phyloP scores from a whole-genome alignment of 768 basidiomycete genomes.

The Phaeotremella skinneri region DNA sequence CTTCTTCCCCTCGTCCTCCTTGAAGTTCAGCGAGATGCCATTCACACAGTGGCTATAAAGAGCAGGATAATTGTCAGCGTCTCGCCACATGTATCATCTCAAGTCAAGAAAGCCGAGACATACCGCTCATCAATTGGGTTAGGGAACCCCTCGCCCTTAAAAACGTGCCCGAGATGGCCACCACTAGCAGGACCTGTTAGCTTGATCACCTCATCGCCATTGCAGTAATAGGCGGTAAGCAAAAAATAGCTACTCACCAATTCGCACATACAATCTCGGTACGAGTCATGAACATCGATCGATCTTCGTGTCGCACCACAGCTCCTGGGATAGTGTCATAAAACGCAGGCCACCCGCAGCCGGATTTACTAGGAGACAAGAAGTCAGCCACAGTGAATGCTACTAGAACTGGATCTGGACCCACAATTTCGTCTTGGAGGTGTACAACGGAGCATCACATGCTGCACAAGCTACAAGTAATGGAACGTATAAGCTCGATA shows the following conservation, averaged over 20 bases:
- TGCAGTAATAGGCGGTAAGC: background rate
- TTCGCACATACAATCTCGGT: slow-evolving; percentile 86
- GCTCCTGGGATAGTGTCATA: slow-evolving; percentile 93
- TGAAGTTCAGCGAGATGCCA: slow-evolving; percentile 77
- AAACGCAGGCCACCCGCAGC: slow-evolving; percentile 98
- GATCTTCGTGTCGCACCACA: slow-evolving; percentile 71
- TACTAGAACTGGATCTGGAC: slow-evolving; percentile 4
- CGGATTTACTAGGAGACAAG: slow-evolving; percentile 59
- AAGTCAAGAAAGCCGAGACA: slow-evolving; percentile 51
- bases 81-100: too few species aligned
- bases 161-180: slow-evolving; percentile 91
- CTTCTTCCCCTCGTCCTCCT: slow-evolving; percentile 54
- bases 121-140: slow-evolving; percentile 64
- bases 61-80: slow-evolving; percentile 75
- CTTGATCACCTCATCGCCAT: background rate
- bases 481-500: background rate
- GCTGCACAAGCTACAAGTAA: slow-evolving; percentile 61
- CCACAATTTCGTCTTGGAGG: slow-evolving; percentile 78
- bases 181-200: slow-evolving; percentile 53
- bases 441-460: slow-evolving; percentile 80
- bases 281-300: slow-evolving; percentile 62
- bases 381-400: background rate
- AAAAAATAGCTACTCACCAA: slow-evolving; percentile 54
- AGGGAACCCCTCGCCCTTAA: slow-evolving; percentile 80
- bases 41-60: slow-evolving; percentile 59